Conservation (phyloP, 768 basidiomycete genomes). For the Peribolospora baueri region DNA sequence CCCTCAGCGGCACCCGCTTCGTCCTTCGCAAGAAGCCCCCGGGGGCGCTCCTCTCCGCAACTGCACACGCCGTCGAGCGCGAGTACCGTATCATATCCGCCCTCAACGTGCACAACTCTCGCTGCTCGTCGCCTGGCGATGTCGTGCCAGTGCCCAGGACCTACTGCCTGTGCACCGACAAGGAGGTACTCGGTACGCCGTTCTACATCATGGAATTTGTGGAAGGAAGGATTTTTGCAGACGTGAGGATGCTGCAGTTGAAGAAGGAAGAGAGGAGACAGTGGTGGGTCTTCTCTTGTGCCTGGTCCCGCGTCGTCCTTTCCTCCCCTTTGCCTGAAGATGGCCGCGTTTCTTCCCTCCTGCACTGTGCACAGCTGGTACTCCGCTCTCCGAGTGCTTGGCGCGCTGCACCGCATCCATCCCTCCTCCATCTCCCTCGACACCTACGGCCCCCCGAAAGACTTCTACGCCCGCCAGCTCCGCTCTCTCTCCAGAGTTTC, state of each 20-base stretch:
- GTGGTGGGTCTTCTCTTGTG: constrained; percentile 29
- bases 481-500: constrained; percentile 55
- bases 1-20: constrained; percentile 28
- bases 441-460: constrained; percentile 43
- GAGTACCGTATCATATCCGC: constrained; percentile 64
- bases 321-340: neutral
- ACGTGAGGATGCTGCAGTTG: constrained; percentile 49
- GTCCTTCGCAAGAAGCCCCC: constrained; percentile 86
- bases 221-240: constrained; percentile 80
- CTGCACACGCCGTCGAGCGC: constrained; percentile 85
- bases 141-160: constrained; percentile 64
- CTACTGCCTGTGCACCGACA: constrained; percentile 51
- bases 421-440: constrained; percentile 43
- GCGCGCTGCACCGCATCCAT: constrained; percentile 37
- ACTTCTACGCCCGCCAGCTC: constrained; percentile 85
- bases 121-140: constrained; percentile 26
- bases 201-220: constrained; percentile 96
- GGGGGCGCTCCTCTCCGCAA: constrained; percentile 60
- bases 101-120: constrained; percentile 42
- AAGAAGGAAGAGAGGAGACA: constrained; percentile 34
- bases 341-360: neutral
- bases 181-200: constrained; percentile 50
- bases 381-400: constrained; percentile 45
- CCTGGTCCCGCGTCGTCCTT: too few relatives aligned
- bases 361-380: constrained; percentile 36